A percentile compares a stretch with the other conserved stretches of the same genome.
Evolutionary conservation across 345 rosid species (phyloP).

Genomic region (Citrus maxima): DNA sequence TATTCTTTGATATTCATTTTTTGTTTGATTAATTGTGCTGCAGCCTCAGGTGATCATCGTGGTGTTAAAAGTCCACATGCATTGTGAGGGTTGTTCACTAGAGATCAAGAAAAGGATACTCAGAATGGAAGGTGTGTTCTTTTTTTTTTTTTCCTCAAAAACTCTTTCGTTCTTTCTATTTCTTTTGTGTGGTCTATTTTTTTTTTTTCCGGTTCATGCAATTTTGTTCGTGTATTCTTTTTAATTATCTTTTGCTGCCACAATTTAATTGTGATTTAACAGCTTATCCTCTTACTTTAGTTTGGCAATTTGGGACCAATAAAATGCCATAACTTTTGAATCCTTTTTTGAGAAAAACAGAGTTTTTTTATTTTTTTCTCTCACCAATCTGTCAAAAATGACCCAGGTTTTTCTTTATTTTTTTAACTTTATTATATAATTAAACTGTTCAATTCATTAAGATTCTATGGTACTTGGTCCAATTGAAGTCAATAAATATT

Average conservation of each 20-base stretch:
- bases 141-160: background rate
- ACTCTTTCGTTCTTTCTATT: background rate
- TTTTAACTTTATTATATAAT: background rate
- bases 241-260: background rate
- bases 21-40: conserved; percentile 16
- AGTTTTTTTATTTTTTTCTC: background rate
- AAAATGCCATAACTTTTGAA: conserved; percentile 11
- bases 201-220: background rate
- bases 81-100: conserved; percentile 91
- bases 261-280: background rate
- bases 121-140: conserved; percentile 70
- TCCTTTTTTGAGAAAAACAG: conserved; percentile 14
- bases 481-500: conserved; percentile 16
- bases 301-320: background rate
- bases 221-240: conserved; percentile 2
- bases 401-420: background rate
- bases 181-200: background rate
- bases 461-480: conserved; percentile 8
- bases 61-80: conserved; percentile 83
- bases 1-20: background rate
- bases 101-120: conserved; percentile 84
- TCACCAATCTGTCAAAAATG: conserved; percentile 6
- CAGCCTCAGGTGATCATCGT: conserved; percentile 67
- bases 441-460: background rate
- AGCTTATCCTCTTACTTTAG: background rate